Percentiles rank a stretch among this genome's conserved stretches.
These are phyloP conservation scores for Conoideocrella luteorostrata DNA, from an alignment of 2,329 filamentous ascomycete species.

Conservation along the genomic window DNA sequence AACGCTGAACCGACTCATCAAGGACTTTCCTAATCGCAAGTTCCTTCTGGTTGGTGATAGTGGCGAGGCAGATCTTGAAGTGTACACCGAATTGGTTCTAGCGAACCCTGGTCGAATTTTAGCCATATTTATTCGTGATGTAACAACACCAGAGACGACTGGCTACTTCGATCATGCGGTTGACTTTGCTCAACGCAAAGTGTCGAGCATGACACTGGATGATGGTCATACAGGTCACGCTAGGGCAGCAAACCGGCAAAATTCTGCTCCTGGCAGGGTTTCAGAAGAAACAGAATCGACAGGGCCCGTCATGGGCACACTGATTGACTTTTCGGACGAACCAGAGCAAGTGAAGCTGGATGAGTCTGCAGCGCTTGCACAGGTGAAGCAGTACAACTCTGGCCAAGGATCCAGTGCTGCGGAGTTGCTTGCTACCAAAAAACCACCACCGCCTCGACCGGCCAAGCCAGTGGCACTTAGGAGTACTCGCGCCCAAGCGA, in stretches of 20 bases:
- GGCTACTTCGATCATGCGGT: constrained; percentile 70
- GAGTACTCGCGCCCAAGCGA: constrained; percentile 29
- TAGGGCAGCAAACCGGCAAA: constrained; percentile 20
- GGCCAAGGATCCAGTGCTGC: constrained; percentile 18
- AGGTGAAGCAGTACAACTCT: constrained; percentile 19
- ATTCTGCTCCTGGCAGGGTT: constrained; percentile 14
- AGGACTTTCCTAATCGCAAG: constrained; percentile 81
- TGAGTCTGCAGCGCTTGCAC: constrained; percentile 25
- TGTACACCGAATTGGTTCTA: constrained; percentile 88
- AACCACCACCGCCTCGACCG: constrained; percentile 47
- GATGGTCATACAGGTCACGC: constrained; percentile 11
- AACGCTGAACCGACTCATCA: constrained; percentile 75
- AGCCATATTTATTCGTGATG: constrained; percentile 89
- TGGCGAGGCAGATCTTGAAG: constrained; percentile 92
- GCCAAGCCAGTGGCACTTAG: constrained; percentile 51
- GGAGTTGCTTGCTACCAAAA: constrained; percentile 25
- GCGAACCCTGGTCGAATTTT: constrained; percentile 77
- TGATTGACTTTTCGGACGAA: constrained; percentile 57
- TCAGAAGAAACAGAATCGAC: constrained; percentile 19
- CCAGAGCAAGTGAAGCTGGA: constrained; percentile 32
- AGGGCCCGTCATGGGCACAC: constrained; percentile 44
- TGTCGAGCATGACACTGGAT: constrained; percentile 20
- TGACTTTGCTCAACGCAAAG: constrained; percentile 20
- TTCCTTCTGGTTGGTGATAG: constrained; percentile 94
- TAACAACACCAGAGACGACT: constrained; percentile 68